These are phyloP conservation scores for Lachnellula occidentalis DNA, from an alignment of 2,329 filamentous ascomycete species.

Conservation along the genomic window DNA sequence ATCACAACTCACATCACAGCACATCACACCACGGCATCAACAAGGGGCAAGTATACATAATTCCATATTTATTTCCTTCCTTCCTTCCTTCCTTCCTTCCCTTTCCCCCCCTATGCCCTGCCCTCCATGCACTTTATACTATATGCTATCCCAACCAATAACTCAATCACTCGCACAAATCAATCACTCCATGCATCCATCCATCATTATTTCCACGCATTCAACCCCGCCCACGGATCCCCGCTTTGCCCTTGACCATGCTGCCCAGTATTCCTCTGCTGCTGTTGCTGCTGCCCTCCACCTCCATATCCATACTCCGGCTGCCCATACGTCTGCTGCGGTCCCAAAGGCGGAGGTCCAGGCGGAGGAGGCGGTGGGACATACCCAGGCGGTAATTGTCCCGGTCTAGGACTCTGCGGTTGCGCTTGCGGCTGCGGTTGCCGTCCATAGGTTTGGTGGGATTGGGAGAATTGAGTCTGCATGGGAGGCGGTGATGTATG, in stretches of 20 bases:
- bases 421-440: background rate
- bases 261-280: slow-evolving; percentile 27
- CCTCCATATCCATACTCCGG: slow-evolving; percentile 38
- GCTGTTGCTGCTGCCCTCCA: slow-evolving; percentile 11
- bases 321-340: slow-evolving; percentile 45
- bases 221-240: slow-evolving; percentile 70
- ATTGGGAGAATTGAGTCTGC: slow-evolving; percentile 37
- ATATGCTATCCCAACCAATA: too few relatives aligned
- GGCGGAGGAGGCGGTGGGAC: slow-evolving; percentile 63
- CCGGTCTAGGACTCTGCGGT: slow-evolving; percentile 31
- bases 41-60: too few relatives aligned
- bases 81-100: too few relatives aligned
- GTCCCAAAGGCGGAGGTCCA: slow-evolving; percentile 49
- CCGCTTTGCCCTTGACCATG: slow-evolving; percentile 30
- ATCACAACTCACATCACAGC: too few relatives aligned
- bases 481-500: slow-evolving; percentile 57
- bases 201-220: slow-evolving; percentile 48
- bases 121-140: too few relatives aligned
- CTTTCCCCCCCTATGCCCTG: too few relatives aligned
- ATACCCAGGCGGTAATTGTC: slow-evolving; percentile 53
- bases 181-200: background rate
- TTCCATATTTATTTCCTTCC: too few relatives aligned
- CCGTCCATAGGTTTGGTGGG: slow-evolving; percentile 13
- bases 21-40: too few relatives aligned
- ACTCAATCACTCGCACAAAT: too few relatives aligned